Percentiles rank a stretch among this genome's conserved stretches.
Conservation (phyloP, 1,284 basidiomycete species). For the Boletus semigastroideus region DNA sequence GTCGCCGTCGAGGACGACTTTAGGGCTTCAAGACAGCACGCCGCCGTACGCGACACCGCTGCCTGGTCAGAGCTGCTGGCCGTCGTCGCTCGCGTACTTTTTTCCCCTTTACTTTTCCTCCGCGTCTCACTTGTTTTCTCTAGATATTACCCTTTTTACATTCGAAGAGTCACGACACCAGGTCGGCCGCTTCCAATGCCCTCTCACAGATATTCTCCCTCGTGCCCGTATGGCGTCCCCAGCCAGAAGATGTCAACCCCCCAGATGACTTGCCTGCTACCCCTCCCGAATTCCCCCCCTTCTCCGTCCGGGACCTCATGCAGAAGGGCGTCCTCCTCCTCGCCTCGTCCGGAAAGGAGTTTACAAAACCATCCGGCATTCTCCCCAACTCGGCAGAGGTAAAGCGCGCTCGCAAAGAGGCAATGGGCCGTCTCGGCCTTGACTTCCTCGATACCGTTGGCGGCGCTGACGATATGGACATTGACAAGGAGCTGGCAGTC, state of each 20-base stretch:
- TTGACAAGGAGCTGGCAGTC: slow-evolving; percentile 75
- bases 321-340: slow-evolving; percentile 74
- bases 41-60: slow-evolving; percentile 58
- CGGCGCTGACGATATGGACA: slow-evolving; percentile 71
- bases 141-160: slow-evolving; percentile 87
- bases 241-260: slow-evolving; percentile 20
- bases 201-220: slow-evolving; percentile 84
- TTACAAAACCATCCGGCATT: slow-evolving; percentile 66
- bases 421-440: slow-evolving; percentile 78
- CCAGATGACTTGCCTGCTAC: slow-evolving; percentile 28
- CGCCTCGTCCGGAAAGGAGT: slow-evolving; percentile 88
- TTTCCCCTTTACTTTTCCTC: neutral
- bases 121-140: neutral
- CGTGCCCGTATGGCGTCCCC: slow-evolving; percentile 81
- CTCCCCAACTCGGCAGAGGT: slow-evolving; percentile 71
- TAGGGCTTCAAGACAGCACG: slow-evolving; percentile 62
- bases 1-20: slow-evolving; percentile 79
- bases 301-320: slow-evolving; percentile 76
- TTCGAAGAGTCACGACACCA: slow-evolving; percentile 85
- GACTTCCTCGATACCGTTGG: slow-evolving; percentile 75
- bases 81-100: slow-evolving; percentile 72
- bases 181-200: slow-evolving; percentile 81
- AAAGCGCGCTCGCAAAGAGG: slow-evolving; percentile 78
- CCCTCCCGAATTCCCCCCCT: slow-evolving; percentile 62
- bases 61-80: slow-evolving; percentile 82